Conservation (phyloP, 164 flowering plant genomes). For the Paratinospora sagittata region DNA sequence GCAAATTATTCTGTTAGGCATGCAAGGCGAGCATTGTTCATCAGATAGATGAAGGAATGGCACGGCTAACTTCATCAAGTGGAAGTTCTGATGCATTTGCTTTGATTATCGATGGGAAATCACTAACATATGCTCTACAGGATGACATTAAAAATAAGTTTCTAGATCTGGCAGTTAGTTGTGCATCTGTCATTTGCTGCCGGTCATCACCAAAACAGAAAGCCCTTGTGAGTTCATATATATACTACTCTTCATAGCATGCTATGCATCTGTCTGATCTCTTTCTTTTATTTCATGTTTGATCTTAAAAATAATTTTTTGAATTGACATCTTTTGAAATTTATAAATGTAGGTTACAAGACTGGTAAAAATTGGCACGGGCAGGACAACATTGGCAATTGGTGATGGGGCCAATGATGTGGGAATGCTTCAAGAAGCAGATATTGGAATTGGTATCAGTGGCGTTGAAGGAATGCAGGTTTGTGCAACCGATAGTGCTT, state of each 20-base stretch:
- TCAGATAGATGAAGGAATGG: conserved; percentile 56
- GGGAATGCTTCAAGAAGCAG: conserved; percentile 99
- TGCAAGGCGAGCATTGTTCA: conserved; percentile 52
- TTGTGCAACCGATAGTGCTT: neutral
- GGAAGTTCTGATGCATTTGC: conserved; percentile 63
- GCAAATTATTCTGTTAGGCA: conserved; percentile 42
- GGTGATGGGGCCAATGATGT: conserved; percentile 99
- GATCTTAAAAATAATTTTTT: neutral
- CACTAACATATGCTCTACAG: conserved; percentile 76
- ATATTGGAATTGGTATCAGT: conserved; percentile 92
- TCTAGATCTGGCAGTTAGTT: conserved; percentile 63
- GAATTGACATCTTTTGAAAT: neutral
- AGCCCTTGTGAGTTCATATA: conserved; percentile 68
- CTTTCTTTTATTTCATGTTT: neutral
- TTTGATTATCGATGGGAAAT: conserved; percentile 92
- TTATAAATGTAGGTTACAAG: conserved; percentile 60
- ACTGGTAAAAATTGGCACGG: conserved; percentile 75
- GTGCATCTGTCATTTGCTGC: conserved; percentile 97
- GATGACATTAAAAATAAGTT: conserved; percentile 56
- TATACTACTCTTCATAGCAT: neutral
- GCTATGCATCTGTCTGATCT: neutral
- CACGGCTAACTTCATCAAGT: conserved; percentile 32
- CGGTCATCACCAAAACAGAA: conserved; percentile 98
- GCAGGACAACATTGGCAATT: conserved; percentile 79
- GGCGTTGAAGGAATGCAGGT: conserved; percentile 99